Conservation (phyloP, 768 basidiomycete genomes). For the Boletellus ananas region DNA sequence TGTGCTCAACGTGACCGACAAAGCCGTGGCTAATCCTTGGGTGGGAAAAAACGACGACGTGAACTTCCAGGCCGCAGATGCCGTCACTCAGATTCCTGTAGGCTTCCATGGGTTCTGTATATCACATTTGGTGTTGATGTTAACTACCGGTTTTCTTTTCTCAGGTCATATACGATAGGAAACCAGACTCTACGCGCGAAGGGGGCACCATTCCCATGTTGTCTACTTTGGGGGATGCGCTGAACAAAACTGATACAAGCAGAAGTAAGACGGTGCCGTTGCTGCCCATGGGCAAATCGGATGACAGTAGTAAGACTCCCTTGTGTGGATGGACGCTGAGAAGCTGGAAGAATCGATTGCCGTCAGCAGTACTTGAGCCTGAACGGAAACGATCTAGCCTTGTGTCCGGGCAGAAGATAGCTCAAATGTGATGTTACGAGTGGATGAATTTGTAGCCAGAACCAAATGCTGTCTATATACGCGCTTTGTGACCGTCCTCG, state of each 20-base stretch:
- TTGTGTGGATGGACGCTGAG: no score
- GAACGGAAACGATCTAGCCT: no score
- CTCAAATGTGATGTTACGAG: no score
- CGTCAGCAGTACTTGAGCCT: no score
- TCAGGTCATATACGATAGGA: no score
- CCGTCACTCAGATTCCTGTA: constrained; percentile 46
- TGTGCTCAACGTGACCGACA: constrained; percentile 56
- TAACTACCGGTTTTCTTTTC: not conserved
- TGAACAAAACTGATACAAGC: constrained; percentile 52
- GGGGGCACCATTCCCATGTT: constrained; percentile 89
- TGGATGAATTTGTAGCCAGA: no score
- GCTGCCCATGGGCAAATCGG: constrained; percentile 82
- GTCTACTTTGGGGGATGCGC: constrained; percentile 76
- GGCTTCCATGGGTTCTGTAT: no score
- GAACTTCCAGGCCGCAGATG: constrained; percentile 82
- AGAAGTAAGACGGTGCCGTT: constrained; percentile 54
- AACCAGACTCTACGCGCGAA: constrained; percentile 62
- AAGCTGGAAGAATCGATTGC: no score
- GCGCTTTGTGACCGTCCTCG: no score
- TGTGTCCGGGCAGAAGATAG: no score
- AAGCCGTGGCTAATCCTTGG: constrained; percentile 83
- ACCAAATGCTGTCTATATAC: no score
- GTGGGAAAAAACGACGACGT: constrained; percentile 74
- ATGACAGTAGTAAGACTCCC: no score
- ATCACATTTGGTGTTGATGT: not conserved